Evolutionary conservation across 1,284 basidiomycete species (phyloP).

Genomic region (Porogramme epimiltina): DNA sequence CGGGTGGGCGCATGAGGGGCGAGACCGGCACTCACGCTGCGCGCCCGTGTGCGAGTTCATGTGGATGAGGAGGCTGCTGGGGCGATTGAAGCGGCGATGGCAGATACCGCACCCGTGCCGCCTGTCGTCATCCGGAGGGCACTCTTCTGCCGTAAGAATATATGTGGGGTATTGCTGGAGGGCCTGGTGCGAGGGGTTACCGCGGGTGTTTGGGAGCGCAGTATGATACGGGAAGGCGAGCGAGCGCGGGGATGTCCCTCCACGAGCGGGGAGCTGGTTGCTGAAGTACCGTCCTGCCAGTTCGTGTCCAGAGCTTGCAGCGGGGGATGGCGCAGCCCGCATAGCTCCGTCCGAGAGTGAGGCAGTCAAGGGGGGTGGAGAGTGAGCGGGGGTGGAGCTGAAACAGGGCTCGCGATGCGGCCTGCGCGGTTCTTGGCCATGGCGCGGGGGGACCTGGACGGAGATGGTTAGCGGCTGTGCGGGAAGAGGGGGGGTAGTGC

Average conservation of each 20-base stretch:
- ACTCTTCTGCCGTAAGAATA: conserved; percentile 17
- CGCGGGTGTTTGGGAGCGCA: neutral
- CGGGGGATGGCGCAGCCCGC: neutral
- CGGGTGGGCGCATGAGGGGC: conserved; percentile 1
- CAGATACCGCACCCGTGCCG: conserved; percentile 69
- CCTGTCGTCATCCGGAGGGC: conserved; percentile 36
- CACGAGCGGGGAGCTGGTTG: neutral
- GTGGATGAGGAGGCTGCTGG: conserved; percentile 75
- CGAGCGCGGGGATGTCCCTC: neutral
- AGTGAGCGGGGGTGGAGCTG: neutral
- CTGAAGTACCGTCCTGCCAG: neutral
- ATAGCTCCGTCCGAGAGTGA: neutral
- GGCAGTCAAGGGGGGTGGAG: neutral
- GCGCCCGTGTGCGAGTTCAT: conserved; percentile 79
- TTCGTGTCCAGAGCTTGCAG: neutral
- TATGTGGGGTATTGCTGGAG: conserved; percentile 15
- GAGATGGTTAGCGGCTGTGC: neutral
- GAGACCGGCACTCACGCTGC: conserved; percentile 52
- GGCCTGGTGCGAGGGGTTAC: neutral
- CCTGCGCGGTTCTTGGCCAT: neutral
- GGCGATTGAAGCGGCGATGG: conserved; percentile 73
- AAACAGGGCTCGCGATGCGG: neutral
- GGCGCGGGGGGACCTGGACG: neutral
- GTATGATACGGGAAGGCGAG: neutral
- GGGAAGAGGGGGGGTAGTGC: neutral